Evolutionary conservation across 164 flowering plant genomes (phyloP).

Genomic region (Nymphaea thermarum): DNA sequence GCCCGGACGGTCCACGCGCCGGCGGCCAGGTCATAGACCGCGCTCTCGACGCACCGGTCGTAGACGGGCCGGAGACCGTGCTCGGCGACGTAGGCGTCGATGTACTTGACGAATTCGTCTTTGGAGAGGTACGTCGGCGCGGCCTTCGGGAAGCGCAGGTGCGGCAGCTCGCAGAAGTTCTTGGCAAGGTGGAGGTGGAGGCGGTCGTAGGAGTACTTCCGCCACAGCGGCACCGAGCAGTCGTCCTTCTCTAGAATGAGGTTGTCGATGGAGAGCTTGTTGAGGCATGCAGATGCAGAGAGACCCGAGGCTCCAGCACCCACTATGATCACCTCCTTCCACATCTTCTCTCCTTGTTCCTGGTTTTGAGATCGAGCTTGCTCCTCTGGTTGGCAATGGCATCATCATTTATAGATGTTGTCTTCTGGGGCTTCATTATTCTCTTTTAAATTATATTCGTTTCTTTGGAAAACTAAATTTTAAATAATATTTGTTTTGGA

Average conservation of each 20-base stretch:
- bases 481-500: no score
- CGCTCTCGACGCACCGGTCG: constrained; percentile 9
- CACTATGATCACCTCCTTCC: constrained; percentile 14
- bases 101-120: constrained; percentile 15
- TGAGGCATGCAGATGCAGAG: constrained; percentile 26
- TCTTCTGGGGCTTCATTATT: no score
- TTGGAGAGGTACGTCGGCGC: constrained; percentile 13
- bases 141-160: constrained; percentile 9
- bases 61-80: constrained; percentile 17
- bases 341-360: neutral
- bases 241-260: constrained; percentile 29
- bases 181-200: constrained; percentile 28
- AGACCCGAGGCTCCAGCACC: constrained; percentile 32
- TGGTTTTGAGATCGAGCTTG: no score
- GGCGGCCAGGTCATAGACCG: neutral
- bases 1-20: constrained; percentile 5
- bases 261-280: constrained; percentile 10
- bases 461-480: no score
- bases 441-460: no score
- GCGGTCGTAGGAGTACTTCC: constrained; percentile 24
- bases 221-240: constrained; percentile 28
- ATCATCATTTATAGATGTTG: no score
- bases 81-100: constrained; percentile 19
- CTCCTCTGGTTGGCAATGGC: no score
- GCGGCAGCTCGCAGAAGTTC: constrained; percentile 28